These are phyloP conservation scores for Favolaschia claudopus DNA, from an alignment of 768 basidiomycete genomes.

Conservation along the genomic window DNA sequence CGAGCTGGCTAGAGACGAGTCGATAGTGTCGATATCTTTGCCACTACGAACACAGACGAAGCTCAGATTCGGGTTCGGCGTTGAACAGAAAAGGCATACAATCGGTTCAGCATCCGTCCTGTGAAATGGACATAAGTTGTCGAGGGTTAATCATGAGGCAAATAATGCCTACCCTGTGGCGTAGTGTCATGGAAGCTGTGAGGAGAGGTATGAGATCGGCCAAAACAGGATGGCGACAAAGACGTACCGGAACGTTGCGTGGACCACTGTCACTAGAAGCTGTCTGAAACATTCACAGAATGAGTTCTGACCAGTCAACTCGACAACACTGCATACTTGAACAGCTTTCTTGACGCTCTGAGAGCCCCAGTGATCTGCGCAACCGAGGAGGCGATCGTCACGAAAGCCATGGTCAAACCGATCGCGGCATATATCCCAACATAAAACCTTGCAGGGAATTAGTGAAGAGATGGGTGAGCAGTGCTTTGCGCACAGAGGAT, in stretches of 20 bases:
- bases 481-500: too few relatives aligned
- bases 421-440: conserved; percentile 72
- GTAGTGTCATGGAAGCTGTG: conserved; percentile 60
- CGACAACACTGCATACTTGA: conserved; percentile 41
- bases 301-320: conserved; percentile 34
- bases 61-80: not conserved
- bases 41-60: conserved; percentile 4
- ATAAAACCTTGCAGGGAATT: too few relatives aligned
- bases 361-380: conserved; percentile 69
- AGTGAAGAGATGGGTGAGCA: too few relatives aligned
- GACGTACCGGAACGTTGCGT: conserved; percentile 86
- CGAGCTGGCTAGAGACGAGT: conserved; percentile 71
- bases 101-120: conserved; percentile 89
- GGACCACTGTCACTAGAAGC: conserved; percentile 73
- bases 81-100: conserved; percentile 34
- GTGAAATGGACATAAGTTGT: conserved; percentile 5
- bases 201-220: not conserved
- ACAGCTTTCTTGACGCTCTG: conserved; percentile 53
- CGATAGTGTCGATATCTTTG: conserved; percentile 85
- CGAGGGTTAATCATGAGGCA: not conserved
- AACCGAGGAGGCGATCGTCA: conserved; percentile 9
- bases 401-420: conserved; percentile 36
- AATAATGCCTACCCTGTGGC: conserved; percentile 62
- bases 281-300: conserved; percentile 43
- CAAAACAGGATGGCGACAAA: conserved; percentile 31